These are phyloP conservation scores for Cupressus sempervirens DNA, from an alignment of 75 land plant genomes.

Conservation along the genomic window DNA sequence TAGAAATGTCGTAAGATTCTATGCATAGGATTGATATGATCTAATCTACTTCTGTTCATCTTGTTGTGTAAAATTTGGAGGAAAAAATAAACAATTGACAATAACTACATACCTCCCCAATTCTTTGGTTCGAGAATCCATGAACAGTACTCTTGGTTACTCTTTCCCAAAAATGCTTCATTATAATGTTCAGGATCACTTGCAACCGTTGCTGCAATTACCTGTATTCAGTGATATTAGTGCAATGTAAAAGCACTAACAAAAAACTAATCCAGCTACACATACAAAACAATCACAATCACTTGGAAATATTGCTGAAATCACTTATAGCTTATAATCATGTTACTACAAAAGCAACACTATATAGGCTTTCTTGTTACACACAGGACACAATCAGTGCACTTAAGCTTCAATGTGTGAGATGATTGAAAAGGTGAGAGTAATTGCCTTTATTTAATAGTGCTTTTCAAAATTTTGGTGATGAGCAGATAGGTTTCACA, in stretches of 20 bases:
- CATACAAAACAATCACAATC: conserved; percentile 32
- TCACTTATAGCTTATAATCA: conserved; percentile 46
- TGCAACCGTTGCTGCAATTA: conserved; percentile 88
- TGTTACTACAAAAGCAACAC: neutral
- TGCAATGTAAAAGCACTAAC: neutral
- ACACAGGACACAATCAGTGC: conserved; percentile 5
- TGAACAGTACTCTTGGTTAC: conserved; percentile 80
- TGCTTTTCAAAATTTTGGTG: too few species aligned
- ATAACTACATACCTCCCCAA: conserved; percentile 81
- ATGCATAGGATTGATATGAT: neutral
- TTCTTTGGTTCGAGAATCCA: conserved; percentile 94
- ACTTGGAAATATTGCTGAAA: conserved; percentile 85
- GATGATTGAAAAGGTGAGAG: too few species aligned
- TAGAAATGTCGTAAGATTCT: neutral
- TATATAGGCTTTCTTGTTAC: neutral
- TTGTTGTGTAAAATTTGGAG: neutral
- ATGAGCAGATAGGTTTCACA: too few species aligned
- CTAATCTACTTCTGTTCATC: neutral
- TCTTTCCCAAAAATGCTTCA: conserved; percentile 90
- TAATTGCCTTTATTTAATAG: too few species aligned
- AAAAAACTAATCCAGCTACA: neutral
- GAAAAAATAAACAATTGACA: neutral
- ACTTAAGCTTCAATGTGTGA: neutral
- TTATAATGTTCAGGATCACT: conserved; percentile 75
- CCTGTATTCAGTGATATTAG: conserved; percentile 34